Evolutionary conservation across 345 rosid species (phyloP), one percentile per base, ranked within the genome.

Genomic region (Ailanthus altissimus): DNA sequence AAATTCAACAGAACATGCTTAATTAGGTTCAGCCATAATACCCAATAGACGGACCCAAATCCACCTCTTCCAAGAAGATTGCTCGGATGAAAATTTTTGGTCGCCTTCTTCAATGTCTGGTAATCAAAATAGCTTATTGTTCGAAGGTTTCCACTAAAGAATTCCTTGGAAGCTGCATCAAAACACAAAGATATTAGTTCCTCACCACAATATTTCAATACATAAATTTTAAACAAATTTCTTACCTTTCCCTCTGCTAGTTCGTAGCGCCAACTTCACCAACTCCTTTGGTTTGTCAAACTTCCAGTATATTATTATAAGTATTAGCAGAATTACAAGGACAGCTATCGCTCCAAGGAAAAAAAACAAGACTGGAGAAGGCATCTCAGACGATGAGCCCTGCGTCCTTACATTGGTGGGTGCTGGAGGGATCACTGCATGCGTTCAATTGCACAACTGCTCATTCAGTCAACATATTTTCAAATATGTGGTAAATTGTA

Each of bases 51-150:
- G 0, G 93, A 88, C 20, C 93, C 93, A 46, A 91, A 89, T 79
- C 91, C 95, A 68, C 91, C 95, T 47, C 78, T 85, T 62, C 95
- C 91, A 9, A 85, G 89, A 61, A 89, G 90, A 81, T 89, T 81
- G 58, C 74, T 49, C 9, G 87, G 75, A 73, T 86, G 80, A 76
- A 91, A 91, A 68, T 85, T 83, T 62, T 82, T 85, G 63, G 95
- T 89, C 58, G 93, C 91, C 72, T 79, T 91, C 90, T 88, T 89
- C 74, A 91, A 65, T 23, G 85, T 85, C n/a, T 66, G 79, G 63
- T 85, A 88, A 67, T 88, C 88, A 62, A 89, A 91, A 51, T 81
- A 78, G 75, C 78, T 88, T 65, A 88, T 74, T 0, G 72, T 85
- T 67, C 80, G 83, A 10, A 85, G 89, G 46, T 75, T 88, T 18